A percentile compares a stretch with the other conserved stretches of the same genome.
Evolutionary conservation across 257 asterid genomes (phyloP).

Genomic region (Lavandula angustifolia): DNA sequence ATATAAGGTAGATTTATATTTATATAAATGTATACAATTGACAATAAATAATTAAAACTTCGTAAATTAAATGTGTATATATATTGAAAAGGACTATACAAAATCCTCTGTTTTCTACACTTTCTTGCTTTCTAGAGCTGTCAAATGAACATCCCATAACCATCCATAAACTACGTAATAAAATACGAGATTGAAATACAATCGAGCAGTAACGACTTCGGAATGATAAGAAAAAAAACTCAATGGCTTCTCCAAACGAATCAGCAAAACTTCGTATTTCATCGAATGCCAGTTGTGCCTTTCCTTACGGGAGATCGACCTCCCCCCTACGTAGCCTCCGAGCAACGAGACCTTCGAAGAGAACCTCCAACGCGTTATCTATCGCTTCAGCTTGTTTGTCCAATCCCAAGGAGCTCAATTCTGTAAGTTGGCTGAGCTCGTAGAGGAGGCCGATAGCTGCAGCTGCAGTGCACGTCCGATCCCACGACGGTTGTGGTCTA

Average conservation of each 20-base stretch:
- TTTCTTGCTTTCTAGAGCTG: neutral
- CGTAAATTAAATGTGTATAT: too few species aligned
- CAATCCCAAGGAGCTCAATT: slow-evolving; percentile 51
- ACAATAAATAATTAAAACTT: too few species aligned
- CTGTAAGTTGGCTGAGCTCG: slow-evolving; percentile 70
- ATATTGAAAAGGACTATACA: too few species aligned
- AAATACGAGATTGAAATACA: neutral
- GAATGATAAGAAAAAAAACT: too few species aligned
- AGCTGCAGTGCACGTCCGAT: slow-evolving; percentile 94
- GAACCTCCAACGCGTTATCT: slow-evolving; percentile 57
- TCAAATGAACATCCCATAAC: neutral
- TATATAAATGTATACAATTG: too few species aligned
- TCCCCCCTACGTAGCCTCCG: slow-evolving; percentile 84
- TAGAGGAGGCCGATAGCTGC: slow-evolving; percentile 85
- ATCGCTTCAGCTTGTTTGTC: slow-evolving; percentile 65
- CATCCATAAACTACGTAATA: too few species aligned
- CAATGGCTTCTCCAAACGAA: neutral
- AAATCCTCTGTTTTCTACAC: neutral
- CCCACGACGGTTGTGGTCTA: slow-evolving; percentile 98
- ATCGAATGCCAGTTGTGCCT: slow-evolving; percentile 40
- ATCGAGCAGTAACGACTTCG: too few species aligned
- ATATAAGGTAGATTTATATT: too few species aligned
- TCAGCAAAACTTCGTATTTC: neutral
- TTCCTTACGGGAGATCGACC: slow-evolving; percentile 60
- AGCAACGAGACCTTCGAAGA: slow-evolving; percentile 68